phyloP scores from a whole-genome alignment of 768 basidiomycete species.

The Pisolithus albus region DNA sequence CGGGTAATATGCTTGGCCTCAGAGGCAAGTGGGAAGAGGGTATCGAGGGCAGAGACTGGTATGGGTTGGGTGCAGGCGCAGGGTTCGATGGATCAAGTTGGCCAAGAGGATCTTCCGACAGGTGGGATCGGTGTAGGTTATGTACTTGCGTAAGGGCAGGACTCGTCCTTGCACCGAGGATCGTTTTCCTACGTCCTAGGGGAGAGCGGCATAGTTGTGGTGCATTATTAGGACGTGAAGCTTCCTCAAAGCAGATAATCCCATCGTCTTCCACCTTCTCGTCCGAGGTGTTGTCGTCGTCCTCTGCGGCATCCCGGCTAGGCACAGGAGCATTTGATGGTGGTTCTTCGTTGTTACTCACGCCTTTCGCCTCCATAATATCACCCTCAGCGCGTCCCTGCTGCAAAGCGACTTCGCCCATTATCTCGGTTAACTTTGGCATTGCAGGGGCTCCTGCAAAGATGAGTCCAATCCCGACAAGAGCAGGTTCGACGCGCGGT shows the following conservation, averaged over 20 bases:
- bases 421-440: conserved; percentile 63
- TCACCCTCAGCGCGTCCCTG: conserved; percentile 77
- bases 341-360: conserved; percentile 40
- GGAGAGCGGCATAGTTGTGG: conserved; percentile 8
- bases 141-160: conserved; percentile 63
- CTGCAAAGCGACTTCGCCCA: conserved; percentile 81
- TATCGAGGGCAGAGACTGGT: conserved; percentile 69
- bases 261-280: conserved; percentile 30
- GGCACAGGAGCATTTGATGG: conserved; percentile 21
- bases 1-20: conserved; percentile 38
- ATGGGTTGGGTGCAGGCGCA: conserved; percentile 37
- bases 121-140: conserved; percentile 43
- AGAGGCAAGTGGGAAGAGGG: conserved; percentile 40
- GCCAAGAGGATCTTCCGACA: conserved; percentile 70
- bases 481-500: conserved; percentile 60
- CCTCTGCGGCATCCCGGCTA: conserved; percentile 22
- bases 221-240: conserved; percentile 12
- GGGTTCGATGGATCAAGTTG: conserved; percentile 47
- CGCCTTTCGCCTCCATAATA: conserved; percentile 41
- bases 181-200: conserved; percentile 38
- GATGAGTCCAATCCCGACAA: conserved; percentile 81
- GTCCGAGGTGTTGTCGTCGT: conserved; percentile 41
- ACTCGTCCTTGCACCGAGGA: conserved; percentile 64
- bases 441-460: conserved; percentile 72
- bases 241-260: conserved; percentile 9